Conservation (phyloP, 139 green algal species). For the Picochlorum sp. region DNA sequence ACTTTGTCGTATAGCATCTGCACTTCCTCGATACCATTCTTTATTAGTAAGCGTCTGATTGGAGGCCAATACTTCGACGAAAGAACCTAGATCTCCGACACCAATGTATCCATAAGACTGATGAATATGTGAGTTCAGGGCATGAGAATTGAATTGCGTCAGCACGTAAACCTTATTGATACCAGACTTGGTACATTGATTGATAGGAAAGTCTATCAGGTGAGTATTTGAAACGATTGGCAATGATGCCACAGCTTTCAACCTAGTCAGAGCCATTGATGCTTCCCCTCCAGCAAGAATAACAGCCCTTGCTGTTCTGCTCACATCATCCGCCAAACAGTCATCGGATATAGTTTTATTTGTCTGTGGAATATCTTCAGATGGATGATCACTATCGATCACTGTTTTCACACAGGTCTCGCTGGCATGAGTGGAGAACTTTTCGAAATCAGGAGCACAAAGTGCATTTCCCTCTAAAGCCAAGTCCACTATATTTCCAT, state of each 20-base stretch:
- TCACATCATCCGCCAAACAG: conserved; percentile 8
- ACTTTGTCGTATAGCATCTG: conserved; percentile 45
- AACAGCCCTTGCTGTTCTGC: conserved; percentile 30
- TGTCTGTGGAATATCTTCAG: too few relatives aligned
- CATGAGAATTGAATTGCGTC: conserved; percentile 49
- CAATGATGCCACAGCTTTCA: conserved; percentile 37
- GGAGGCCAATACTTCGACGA: conserved; percentile 44
- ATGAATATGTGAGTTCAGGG: conserved; percentile 42
- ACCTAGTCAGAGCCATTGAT: conserved; percentile 39
- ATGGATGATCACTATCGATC: too few relatives aligned
- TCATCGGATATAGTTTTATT: too few relatives aligned
- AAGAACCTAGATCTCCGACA: conserved; percentile 33
- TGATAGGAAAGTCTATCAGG: conserved; percentile 47
- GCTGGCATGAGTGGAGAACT: too few relatives aligned
- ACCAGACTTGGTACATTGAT: conserved; percentile 45
- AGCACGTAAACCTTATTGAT: conserved; percentile 59
- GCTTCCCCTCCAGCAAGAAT: conserved; percentile 42
- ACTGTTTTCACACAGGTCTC: too few relatives aligned
- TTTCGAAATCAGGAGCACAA: too few relatives aligned
- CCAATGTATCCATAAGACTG: conserved; percentile 32
- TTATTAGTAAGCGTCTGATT: conserved; percentile 32
- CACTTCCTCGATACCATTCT: conserved; percentile 37
- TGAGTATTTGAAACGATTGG: conserved; percentile 31
- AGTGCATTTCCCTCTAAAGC: too few relatives aligned
- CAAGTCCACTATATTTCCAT: too few relatives aligned